Evolutionary conservation across 495 filamentous ascomycete genomes (phyloP).

Genomic region (Tirmania nivea): DNA sequence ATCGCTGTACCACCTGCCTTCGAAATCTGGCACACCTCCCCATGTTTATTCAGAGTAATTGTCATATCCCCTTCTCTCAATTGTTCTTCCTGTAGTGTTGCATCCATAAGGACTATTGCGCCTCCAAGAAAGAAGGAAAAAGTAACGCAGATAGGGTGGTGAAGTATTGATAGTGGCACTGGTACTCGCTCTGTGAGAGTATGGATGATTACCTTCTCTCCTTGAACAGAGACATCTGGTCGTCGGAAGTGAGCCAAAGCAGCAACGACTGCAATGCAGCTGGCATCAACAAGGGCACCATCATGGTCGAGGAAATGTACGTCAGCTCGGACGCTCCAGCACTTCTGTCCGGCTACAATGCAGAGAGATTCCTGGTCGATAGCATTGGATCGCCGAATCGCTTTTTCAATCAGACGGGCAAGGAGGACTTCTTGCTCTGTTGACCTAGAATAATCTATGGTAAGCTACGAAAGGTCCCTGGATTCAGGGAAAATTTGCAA

Average conservation of each 20-base stretch:
- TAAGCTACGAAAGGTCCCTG: background rate
- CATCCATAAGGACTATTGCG: constrained; percentile 42
- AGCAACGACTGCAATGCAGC: constrained; percentile 68
- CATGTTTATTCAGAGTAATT: constrained; percentile 66
- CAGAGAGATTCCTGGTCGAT: constrained; percentile 90
- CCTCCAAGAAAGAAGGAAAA: constrained; percentile 55
- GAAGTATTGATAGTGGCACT: constrained; percentile 68
- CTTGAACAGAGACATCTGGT: constrained; percentile 65
- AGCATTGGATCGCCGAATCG: constrained; percentile 73
- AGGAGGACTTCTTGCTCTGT: constrained; percentile 64
- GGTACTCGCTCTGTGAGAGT: constrained; percentile 68
- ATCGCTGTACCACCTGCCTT: constrained; percentile 68
- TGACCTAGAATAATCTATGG: constrained; percentile 25
- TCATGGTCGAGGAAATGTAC: constrained; percentile 78
- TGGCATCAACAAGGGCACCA: constrained; percentile 64
- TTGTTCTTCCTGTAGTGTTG: constrained; percentile 66
- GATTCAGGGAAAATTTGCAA: background rate
- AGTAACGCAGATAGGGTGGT: constrained; percentile 70
- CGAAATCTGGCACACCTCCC: constrained; percentile 76
- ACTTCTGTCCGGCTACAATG: constrained; percentile 69
- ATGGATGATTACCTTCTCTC: constrained; percentile 62
- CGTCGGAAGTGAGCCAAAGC: constrained; percentile 75
- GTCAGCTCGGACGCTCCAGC: constrained; percentile 74
- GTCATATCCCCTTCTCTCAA: constrained; percentile 64
- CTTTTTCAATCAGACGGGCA: constrained; percentile 72